Percentiles rank a stretch among this genome's conserved stretches.
These are phyloP conservation scores for Penicillium coffeae DNA, from an alignment of 495 filamentous ascomycete genomes.

Conservation along the genomic window DNA sequence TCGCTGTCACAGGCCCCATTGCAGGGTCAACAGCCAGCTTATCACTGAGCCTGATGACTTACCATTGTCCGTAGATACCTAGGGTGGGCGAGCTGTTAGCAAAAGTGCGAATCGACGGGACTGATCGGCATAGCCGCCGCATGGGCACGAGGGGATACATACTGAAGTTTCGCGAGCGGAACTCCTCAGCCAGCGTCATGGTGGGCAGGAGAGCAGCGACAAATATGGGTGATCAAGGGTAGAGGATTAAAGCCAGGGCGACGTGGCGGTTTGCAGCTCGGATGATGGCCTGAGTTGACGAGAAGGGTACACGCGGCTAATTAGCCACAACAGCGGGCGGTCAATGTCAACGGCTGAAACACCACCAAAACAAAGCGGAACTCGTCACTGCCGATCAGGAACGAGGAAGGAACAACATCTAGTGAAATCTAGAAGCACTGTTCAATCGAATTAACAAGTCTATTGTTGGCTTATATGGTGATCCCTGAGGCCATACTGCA, in stretches of 20 bases:
- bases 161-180: slow-evolving; percentile 98
- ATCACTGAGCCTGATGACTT: slow-evolving; percentile 32
- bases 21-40: background rate
- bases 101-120: slow-evolving; percentile 8
- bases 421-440: no score
- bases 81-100: slow-evolving; percentile 32
- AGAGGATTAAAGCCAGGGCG: slow-evolving; percentile 9
- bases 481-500: background rate
- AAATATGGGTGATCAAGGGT: slow-evolving; percentile 5
- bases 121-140: slow-evolving; percentile 19
- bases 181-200: slow-evolving; percentile 64
- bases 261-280: slow-evolving; percentile 4
- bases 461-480: no score
- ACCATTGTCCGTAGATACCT: slow-evolving; percentile 99
- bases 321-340: slow-evolving; percentile 20
- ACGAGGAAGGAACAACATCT: slow-evolving; percentile 3
- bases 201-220: slow-evolving; percentile 15
- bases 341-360: slow-evolving; percentile 28
- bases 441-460: no score
- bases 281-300: no score
- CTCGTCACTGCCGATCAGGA: slow-evolving; percentile 13
- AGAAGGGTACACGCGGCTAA: slow-evolving; percentile 22
- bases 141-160: slow-evolving; percentile 36
- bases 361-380: slow-evolving; percentile 26
- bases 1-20: background rate